A percentile compares a stretch with the other conserved stretches of the same genome.
Evolutionary conservation across 140 eudicot species (phyloP).

Genomic region (Bidens hawaiensis): DNA sequence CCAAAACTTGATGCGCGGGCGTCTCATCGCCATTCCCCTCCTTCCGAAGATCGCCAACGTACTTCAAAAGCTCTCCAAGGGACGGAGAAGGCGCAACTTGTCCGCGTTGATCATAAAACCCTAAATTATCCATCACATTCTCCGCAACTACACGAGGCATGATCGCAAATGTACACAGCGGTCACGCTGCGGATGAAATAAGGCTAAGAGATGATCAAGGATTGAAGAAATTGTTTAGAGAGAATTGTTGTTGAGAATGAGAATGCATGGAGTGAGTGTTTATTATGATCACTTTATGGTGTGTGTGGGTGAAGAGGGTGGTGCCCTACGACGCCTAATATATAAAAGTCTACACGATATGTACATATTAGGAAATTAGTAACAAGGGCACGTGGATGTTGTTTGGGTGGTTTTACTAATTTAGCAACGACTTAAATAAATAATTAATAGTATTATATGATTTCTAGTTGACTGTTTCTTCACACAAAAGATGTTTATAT

Average conservation of each 20-base stretch:
- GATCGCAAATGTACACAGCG: not conserved
- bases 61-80: constrained; percentile 52
- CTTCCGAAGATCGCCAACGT: constrained; percentile 53
- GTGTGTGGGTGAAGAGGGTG: constrained; percentile 36
- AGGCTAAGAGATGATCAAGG: not conserved
- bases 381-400: constrained; percentile 17
- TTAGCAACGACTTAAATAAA: not conserved
- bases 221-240: not conserved
- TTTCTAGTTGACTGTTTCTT: no score
- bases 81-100: constrained; percentile 38
- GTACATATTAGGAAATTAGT: not conserved
- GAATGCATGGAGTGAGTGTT: constrained; percentile 28
- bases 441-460: no score
- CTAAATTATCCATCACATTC: constrained; percentile 13
- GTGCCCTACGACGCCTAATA: constrained; percentile 43
- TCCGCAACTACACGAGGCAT: constrained; percentile 39
- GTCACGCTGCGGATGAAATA: not conserved
- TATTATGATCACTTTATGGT: constrained; percentile 36
- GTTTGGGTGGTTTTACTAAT: not conserved
- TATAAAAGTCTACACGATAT: constrained; percentile 17
- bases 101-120: constrained; percentile 23
- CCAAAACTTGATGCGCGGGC: constrained; percentile 47
- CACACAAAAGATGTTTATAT: no score
- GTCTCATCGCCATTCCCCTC: constrained; percentile 47
- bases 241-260: constrained; percentile 2